Evolutionary conservation across 495 filamentous ascomycete genomes (phyloP).

Genomic region (Massariosphaeria phaeospora): DNA sequence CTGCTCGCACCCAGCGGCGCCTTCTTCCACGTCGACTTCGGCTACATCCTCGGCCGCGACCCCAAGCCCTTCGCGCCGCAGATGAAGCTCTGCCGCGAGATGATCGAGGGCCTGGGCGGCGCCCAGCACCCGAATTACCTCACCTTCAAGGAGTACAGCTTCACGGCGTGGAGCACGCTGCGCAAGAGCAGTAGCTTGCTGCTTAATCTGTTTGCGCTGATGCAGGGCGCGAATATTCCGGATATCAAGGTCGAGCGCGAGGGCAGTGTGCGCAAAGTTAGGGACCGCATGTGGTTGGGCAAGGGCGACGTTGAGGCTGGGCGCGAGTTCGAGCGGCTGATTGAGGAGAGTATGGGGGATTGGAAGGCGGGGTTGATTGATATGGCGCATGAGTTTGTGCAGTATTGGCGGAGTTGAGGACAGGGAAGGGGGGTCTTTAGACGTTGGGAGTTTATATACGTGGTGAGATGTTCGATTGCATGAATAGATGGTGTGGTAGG

Average conservation of each 20-base stretch:
- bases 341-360: conserved; percentile 81
- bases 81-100: conserved; percentile 96
- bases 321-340: conserved; percentile 75
- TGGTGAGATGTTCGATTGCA: no score
- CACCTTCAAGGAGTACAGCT: conserved; percentile 90
- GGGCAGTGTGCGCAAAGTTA: conserved; percentile 88
- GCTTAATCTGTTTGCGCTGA: conserved; percentile 92
- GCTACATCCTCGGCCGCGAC: conserved; percentile 94
- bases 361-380: conserved; percentile 93
- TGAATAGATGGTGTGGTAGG: no score
- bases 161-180: conserved; percentile 87
- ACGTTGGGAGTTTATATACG: no score
- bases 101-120: conserved; percentile 98
- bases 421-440: neutral
- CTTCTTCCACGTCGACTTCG: conserved; percentile 98
- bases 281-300: conserved; percentile 88
- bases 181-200: conserved; percentile 86
- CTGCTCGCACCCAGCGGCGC: conserved; percentile 84
- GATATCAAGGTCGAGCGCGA: conserved; percentile 90
- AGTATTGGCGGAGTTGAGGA: conserved; percentile 65
- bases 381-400: conserved; percentile 86
- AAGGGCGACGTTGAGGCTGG: conserved; percentile 92
- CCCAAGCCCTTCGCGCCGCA: conserved; percentile 95
- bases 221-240: conserved; percentile 95
- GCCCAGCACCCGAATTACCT: conserved; percentile 69